Base-by-base conservation (phyloP, 208 protist species). In the Trypanosoma boissoni region DNA sequence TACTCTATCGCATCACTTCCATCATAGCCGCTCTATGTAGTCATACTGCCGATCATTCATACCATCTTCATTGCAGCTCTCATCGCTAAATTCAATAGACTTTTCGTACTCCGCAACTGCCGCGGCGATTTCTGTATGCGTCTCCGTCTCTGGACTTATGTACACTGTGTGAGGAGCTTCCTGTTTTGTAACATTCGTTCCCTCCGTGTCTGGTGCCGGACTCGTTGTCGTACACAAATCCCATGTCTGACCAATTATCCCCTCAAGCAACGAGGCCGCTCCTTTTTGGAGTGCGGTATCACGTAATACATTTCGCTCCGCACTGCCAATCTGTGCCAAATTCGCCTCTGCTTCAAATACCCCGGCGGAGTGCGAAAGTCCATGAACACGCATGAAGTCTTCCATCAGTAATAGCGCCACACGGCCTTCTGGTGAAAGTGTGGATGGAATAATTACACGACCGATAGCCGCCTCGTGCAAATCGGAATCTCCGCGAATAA, bases 261-360 rank as follows among this genome's bases (percentile, higher is more conserved):
- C 28, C 0, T 4, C 12, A 16, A 54, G 26, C 16, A n/a, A n/a
- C 14, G 46, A 26, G n/a, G 24, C 36, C 14, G 21, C 4, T 34
- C 21, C 10, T 50, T 20, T 4, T 8, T 7, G 24, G 16, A 51
- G 26, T 12, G 12, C 6, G 27, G 16, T 61, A 21, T 8, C n/a
- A 0, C n/a, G 44, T 12, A 57, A 20, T n/a, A 24, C 28, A 14
- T 3, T 21, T 14, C 57, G 39, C 41, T 72, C 66, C 32, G 10
- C 24, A 2, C 69, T 61, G 3, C 48, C 57, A 0, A 78, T 27
- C 2, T 68, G 48, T n/a, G 20, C 41, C 2, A 70, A 26, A 46
- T 68, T 74, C 9, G 63, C 53, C 65, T 94, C 83, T 28, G 67
- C 82, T 42, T 79, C 74, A 21, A 94, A 68, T 12, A 94, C 84